Conservation (phyloP, 805 yeast species). For the Lipomyces chichibuensis region DNA sequence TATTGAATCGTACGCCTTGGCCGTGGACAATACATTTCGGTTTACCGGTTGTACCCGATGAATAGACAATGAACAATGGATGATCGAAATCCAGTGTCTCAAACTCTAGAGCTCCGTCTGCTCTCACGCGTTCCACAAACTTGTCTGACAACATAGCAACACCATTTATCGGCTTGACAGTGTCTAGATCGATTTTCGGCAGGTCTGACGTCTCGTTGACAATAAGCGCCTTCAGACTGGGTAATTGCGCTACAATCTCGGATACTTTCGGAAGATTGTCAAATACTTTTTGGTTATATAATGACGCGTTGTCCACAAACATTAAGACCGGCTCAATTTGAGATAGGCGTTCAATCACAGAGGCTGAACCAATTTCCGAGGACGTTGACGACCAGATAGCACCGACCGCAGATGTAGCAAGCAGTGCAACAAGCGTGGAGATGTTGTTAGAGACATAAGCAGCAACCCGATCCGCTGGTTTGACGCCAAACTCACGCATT, state of each 20-base stretch:
- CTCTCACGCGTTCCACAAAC: slow-evolving; percentile 12
- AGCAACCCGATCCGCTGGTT: slow-evolving; percentile 36
- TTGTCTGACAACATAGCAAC: neutral
- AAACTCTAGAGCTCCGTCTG: slow-evolving; percentile 22
- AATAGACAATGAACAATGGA: slow-evolving; percentile 37
- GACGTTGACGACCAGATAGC: slow-evolving; percentile 38
- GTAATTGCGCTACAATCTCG: slow-evolving; percentile 26
- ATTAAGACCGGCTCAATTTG: slow-evolving; percentile 36
- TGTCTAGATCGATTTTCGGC: slow-evolving; percentile 15
- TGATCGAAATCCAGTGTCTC: slow-evolving; percentile 37
- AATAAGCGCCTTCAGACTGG: slow-evolving; percentile 26
- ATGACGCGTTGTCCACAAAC: slow-evolving; percentile 34
- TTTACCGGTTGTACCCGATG: slow-evolving; percentile 39
- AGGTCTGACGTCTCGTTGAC: slow-evolving; percentile 15
- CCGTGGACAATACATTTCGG: slow-evolving; percentile 39
- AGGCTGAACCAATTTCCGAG: slow-evolving; percentile 35
- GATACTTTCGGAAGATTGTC: slow-evolving; percentile 31
- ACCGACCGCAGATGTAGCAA: slow-evolving; percentile 37
- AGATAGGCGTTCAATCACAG: slow-evolving; percentile 36
- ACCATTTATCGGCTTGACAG: slow-evolving; percentile 19
- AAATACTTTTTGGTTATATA: slow-evolving; percentile 35
- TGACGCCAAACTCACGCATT: slow-evolving; percentile 30
- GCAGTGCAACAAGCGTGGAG: slow-evolving; percentile 32
- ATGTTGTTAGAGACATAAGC: slow-evolving; percentile 37
- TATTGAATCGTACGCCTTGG: slow-evolving; percentile 28